A percentile compares a stretch with the other conserved stretches of the same genome.
These are phyloP conservation scores for Peronospora destructor DNA, from an alignment of 352 stramenopile genomes.

Conservation along the genomic window DNA sequence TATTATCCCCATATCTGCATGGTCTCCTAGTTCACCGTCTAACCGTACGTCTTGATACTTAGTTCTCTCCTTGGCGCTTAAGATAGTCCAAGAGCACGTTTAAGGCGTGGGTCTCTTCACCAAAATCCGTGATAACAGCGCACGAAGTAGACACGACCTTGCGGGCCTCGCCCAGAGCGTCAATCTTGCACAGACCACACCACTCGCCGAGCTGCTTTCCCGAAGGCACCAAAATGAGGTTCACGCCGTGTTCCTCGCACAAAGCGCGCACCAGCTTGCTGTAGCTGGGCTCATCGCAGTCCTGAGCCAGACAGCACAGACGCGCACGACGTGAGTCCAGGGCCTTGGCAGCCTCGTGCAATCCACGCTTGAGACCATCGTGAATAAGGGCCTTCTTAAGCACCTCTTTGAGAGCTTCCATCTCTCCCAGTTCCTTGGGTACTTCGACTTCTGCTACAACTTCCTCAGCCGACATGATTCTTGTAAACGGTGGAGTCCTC, in stretches of 20 bases:
- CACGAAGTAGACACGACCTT: conserved; percentile 98
- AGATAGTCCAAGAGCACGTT: conserved; percentile 98
- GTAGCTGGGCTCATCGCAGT: conserved; percentile 99
- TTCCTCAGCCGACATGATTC: conserved; percentile 89
- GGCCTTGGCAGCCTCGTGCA: conserved; percentile 98
- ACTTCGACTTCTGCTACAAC: conserved; percentile 87
- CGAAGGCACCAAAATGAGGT: conserved; percentile 89
- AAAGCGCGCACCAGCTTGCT: conserved; percentile 97
- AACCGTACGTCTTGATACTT: conserved; percentile 22
- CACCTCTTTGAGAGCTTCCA: conserved; percentile 97
- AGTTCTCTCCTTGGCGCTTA: conserved; percentile 91
- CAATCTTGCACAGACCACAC: conserved; percentile 99
- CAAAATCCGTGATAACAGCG: conserved; percentile 99
- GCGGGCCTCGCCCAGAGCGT: conserved; percentile 93
- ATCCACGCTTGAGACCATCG: conserved; percentile 97
- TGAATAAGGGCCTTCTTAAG: conserved; percentile 99
- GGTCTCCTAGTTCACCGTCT: conserved; percentile 21
- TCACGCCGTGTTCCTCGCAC: conserved; percentile 90
- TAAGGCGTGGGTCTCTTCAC: conserved; percentile 97
- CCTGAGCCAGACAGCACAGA: conserved; percentile 98
- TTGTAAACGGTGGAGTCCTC: conserved; percentile 32
- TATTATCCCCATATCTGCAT: conserved; percentile 18
- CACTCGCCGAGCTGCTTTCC: conserved; percentile 98
- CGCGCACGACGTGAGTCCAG: conserved; percentile 96
- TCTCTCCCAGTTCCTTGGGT: conserved; percentile 92